Evolutionary conservation across 352 stramenopile genomes (phyloP).

Genomic region (Phytophthora megakarya): DNA sequence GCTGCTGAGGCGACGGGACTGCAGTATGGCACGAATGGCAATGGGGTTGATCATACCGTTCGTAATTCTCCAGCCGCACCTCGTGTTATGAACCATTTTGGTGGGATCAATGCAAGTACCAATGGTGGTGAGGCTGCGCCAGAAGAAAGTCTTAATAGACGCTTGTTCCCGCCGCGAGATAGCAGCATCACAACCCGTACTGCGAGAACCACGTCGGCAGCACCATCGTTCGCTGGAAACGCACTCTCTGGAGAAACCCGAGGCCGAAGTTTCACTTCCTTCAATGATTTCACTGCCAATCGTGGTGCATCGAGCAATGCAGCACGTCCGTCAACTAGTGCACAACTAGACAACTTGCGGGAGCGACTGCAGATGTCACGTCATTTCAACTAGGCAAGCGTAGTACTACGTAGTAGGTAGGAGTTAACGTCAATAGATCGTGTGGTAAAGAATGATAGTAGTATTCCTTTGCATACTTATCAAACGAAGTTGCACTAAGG

Average conservation of each 20-base stretch:
- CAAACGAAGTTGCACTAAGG: too few relatives aligned
- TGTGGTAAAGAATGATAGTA: neutral
- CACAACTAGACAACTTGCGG: constrained; percentile 33
- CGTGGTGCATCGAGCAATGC: constrained; percentile 25
- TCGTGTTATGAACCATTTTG: constrained; percentile 32
- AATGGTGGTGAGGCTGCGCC: constrained; percentile 12
- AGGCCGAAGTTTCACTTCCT: constrained; percentile 55
- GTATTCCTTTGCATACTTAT: too few relatives aligned
- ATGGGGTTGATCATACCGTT: too few relatives aligned
- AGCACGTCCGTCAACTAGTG: constrained; percentile 28
- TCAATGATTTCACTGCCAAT: constrained; percentile 45
- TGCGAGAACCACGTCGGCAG: constrained; percentile 24
- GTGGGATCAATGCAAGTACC: too few relatives aligned
- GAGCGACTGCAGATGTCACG: constrained; percentile 42
- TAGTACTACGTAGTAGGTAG: constrained; percentile 10
- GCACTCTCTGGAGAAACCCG: constrained; percentile 26
- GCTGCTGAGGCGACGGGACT: constrained; percentile 22
- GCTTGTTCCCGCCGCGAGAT: constrained; percentile 48
- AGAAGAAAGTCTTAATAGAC: constrained; percentile 48
- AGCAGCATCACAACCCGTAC: constrained; percentile 15
- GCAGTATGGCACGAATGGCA: constrained; percentile 22
- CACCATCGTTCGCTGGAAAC: constrained; percentile 20
- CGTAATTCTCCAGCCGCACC: constrained; percentile 8
- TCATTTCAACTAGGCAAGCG: constrained; percentile 29
- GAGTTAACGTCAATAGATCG: constrained; percentile 11